Conservation (phyloP, 441 rosid genomes). For the Flueggea neowawraea region DNA sequence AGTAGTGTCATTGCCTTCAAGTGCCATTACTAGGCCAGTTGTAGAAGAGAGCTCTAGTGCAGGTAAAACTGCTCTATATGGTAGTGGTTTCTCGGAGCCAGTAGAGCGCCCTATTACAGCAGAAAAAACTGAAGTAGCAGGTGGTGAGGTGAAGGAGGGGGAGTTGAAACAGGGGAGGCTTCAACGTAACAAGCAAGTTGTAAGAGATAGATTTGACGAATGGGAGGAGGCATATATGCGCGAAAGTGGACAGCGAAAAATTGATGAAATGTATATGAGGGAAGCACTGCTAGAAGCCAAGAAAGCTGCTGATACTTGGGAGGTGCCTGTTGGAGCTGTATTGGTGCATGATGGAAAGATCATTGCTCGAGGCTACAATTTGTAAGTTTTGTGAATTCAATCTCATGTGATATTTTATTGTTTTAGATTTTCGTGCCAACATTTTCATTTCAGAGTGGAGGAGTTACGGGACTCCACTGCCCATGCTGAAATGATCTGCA, state of each 20-base stretch:
- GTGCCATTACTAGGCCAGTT: constrained; percentile 31
- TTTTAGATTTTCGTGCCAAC: constrained; percentile 12
- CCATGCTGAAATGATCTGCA: constrained; percentile 97
- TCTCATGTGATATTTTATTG: constrained; percentile 15
- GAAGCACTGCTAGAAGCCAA: constrained; percentile 94
- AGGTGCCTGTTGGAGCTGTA: constrained; percentile 98
- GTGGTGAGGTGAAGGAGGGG: constrained; percentile 33
- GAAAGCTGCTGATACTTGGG: constrained; percentile 97
- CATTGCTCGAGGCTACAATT: constrained; percentile 88
- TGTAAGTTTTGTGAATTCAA: constrained; percentile 52
- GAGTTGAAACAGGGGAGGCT: constrained; percentile 60
- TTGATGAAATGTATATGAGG: constrained; percentile 92
- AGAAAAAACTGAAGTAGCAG: constrained; percentile 37
- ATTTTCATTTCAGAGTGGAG: constrained; percentile 72
- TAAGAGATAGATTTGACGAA: constrained; percentile 80
- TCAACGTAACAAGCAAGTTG: constrained; percentile 67
- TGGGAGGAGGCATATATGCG: constrained; percentile 93
- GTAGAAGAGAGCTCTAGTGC: constrained; percentile 40
- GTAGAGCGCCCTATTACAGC: constrained; percentile 33
- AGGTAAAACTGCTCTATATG: constrained; percentile 27
- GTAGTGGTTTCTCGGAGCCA: constrained; percentile 34
- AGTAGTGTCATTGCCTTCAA: constrained; percentile 27
- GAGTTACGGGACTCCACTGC: constrained; percentile 95
- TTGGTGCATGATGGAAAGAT: constrained; percentile 89
- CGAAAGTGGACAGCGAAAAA: constrained; percentile 66